Evolutionary conservation across 1,284 basidiomycete genomes (phyloP), one percentile per base, ranked within the genome.

Genomic region (Heterobasidion occidentale): DNA sequence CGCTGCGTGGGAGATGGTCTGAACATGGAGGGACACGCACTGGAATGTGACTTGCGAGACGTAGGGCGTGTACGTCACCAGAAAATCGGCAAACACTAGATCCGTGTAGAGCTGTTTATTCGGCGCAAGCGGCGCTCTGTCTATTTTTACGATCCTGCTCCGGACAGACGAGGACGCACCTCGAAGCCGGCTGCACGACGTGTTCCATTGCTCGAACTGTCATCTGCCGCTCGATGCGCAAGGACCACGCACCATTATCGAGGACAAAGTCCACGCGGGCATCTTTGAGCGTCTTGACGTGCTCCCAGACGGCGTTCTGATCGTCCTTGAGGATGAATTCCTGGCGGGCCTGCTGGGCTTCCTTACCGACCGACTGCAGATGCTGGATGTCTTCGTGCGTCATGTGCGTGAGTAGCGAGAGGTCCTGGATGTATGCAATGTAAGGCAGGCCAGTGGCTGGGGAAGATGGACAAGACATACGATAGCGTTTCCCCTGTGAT

Each of bases 81-180:
- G 73, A 68, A 97, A 98, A 68, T 99, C 96, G 42, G 95, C 96
- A 60, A 99, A 86, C 19, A 98, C 85, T 36, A 98, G 74, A 67
- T 98, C 97, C 1, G 95, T 97, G 70, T 92, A 94, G 14, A 98
- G 76, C 89, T 51, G 8, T 27, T 27, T 27, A 6, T 27, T 6
- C 27, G 27, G 4, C 27, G 27, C 27, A 27, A 27, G 27, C 4
- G 27, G 5, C 1, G 27, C 27, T 27, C 27, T 27, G 27, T 27
- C 27, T 27, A 4, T 6, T 27, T 27, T 4, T 27, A 4, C 27
- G 3, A 27, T 27, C 27, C 27, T 27, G 27, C 27, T 27, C 5
- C 27, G 4, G 35, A 2, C 14, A 62, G 14, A 54, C 9, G 14
- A 7, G 36, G 11, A 51, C 70, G 36, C 60, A 87, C 86, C 77